phyloP scores from a whole-genome alignment of 495 filamentous ascomycete genomes.

The Aspergillus kassunensis region DNA sequence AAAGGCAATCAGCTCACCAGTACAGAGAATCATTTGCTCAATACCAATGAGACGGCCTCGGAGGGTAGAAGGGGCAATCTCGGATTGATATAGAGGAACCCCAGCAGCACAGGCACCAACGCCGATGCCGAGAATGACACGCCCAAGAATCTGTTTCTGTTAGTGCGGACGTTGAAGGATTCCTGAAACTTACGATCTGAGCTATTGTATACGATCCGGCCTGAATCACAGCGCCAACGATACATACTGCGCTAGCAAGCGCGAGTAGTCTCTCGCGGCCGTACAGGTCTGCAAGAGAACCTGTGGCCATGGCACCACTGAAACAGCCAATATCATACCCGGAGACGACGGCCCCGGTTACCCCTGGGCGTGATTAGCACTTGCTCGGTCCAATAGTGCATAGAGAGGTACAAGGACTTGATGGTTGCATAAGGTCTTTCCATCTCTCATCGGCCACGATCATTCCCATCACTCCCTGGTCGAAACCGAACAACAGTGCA shows the following conservation, averaged over 20 bases:
- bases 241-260: slow-evolving; percentile 61
- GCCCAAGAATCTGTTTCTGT: slow-evolving; percentile 32
- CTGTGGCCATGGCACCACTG: slow-evolving; percentile 59
- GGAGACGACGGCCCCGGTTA: slow-evolving; percentile 30
- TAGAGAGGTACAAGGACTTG: slow-evolving; percentile 14
- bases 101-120: slow-evolving; percentile 54
- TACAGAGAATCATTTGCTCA: slow-evolving; percentile 66
- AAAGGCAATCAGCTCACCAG: slow-evolving; percentile 75
- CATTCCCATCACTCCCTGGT: slow-evolving; percentile 64
- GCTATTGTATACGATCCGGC: slow-evolving; percentile 49
- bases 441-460: slow-evolving; percentile 49
- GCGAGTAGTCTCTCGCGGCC: slow-evolving; percentile 71
- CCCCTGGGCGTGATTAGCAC: slow-evolving; percentile 14
- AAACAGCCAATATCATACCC: slow-evolving; percentile 59
- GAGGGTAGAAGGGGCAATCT: slow-evolving; percentile 47
- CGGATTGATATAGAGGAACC: slow-evolving; percentile 69
- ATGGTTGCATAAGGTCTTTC: slow-evolving; percentile 22
- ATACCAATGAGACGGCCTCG: slow-evolving; percentile 64
- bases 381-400: no score
- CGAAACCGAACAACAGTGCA: slow-evolving; percentile 64
- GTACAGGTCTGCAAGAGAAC: slow-evolving; percentile 65
- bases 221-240: slow-evolving; percentile 68
- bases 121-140: slow-evolving; percentile 56
- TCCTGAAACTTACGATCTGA: slow-evolving; percentile 42
- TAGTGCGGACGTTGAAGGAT: background rate